Conservation (phyloP, 352 stramenopile species). For the Phytopythium ostracodes region DNA sequence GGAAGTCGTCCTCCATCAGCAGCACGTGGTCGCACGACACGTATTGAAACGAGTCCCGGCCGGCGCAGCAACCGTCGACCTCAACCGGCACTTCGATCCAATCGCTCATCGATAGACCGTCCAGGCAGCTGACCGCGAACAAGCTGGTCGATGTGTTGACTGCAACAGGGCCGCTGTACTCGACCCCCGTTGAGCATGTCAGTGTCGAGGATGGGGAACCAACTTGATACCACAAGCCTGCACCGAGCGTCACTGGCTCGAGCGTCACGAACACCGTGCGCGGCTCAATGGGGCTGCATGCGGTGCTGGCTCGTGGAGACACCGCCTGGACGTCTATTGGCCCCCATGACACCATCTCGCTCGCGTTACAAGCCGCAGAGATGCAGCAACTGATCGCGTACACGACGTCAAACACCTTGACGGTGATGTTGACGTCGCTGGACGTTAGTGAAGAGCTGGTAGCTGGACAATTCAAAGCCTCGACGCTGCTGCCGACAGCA, state of each 20-base stretch:
- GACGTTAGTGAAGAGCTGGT: conserved; percentile 4
- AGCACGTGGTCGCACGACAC: conserved; percentile 43
- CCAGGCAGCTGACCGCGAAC: conserved; percentile 47
- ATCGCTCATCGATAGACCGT: conserved; percentile 37
- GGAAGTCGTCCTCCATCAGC: conserved; percentile 53
- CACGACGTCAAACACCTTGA: conserved; percentile 42
- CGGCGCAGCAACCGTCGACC: conserved; percentile 52
- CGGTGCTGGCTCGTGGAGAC: conserved; percentile 21
- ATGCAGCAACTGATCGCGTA: conserved; percentile 48
- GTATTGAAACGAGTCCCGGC: conserved; percentile 30
- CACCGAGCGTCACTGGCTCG: conserved; percentile 19
- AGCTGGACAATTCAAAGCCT: conserved; percentile 8
- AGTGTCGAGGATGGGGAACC: conserved; percentile 8
- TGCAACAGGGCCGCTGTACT: conserved; percentile 28
- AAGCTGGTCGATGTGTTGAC: conserved; percentile 20
- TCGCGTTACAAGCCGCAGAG: conserved; percentile 22
- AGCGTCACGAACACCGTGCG: conserved; percentile 25
- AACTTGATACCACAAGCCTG: conserved; percentile 28
- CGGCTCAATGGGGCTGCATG: conserved; percentile 30
- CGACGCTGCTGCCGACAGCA: conserved; percentile 19
- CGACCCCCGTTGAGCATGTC: conserved; percentile 22
- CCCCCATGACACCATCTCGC: conserved; percentile 21
- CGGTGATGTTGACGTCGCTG: conserved; percentile 15
- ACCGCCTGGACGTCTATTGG: conserved; percentile 25
- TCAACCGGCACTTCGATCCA: conserved; percentile 25